Conservation (phyloP, 1,284 basidiomycete genomes). For the Puccinia sorghi region DNA sequence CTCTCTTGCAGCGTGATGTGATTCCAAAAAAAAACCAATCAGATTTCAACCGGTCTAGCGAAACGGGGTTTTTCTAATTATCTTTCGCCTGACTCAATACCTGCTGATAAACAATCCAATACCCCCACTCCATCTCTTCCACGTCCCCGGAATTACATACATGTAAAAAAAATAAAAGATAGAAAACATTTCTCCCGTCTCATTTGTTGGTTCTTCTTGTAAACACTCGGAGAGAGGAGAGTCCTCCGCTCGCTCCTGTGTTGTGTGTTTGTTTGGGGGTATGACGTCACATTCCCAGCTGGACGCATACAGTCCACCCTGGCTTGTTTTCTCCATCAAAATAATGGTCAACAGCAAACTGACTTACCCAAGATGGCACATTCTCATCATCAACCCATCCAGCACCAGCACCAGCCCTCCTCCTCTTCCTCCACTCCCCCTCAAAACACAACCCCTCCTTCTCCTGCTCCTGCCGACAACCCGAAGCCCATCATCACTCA, state of each 20-base stretch:
- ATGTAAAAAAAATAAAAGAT: too few species aligned
- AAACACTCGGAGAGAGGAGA: neutral
- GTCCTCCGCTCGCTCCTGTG: neutral
- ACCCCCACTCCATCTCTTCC: too few species aligned
- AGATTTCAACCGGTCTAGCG: too few species aligned
- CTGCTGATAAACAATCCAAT: too few species aligned
- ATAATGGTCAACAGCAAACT: neutral
- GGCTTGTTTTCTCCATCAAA: neutral
- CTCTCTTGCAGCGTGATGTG: neutral
- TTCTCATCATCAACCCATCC: constrained; percentile 8
- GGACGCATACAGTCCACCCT: neutral
- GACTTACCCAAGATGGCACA: too few species aligned
- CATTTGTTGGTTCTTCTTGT: neutral
- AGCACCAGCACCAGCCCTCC: neutral
- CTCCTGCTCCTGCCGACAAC: neutral
- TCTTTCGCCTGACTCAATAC: too few species aligned
- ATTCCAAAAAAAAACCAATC: neutral
- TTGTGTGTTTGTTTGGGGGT: too few species aligned
- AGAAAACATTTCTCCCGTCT: too few species aligned
- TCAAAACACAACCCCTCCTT: neutral
- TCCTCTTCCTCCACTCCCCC: neutral
- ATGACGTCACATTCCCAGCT: constrained; percentile 14
- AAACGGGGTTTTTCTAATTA: too few species aligned
- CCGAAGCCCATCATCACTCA: neutral
- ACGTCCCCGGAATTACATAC: too few species aligned